Base-by-base conservation (phyloP, 2,329 filamentous ascomycete genomes). In the Didymella exigua region DNA sequence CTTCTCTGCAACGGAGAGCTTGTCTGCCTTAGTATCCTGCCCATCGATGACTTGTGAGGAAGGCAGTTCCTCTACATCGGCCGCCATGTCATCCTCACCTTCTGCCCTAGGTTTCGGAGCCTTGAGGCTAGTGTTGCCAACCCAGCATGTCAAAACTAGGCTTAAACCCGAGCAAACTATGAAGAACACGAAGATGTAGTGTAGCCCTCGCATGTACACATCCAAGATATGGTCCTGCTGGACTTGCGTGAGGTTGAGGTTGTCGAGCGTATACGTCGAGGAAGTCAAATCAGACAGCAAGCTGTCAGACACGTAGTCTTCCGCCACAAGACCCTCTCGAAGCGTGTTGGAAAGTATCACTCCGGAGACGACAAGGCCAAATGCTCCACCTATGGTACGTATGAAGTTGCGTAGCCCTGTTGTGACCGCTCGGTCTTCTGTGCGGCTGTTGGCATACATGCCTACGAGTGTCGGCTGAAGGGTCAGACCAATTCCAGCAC, bases 371-470 rank as follows among this genome's bases (percentile, higher is more conserved):
- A 84, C 84, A 0, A 88, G 76, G 0, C 85, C 85, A n/a, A 81
- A 77, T 0, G 84, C 77, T 21, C 84, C 85, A 7, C 86, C 85
- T 2, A 84, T 74, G 36, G 80, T 82, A 8, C 86, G 81, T 58
- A 86, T 78, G 66, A 88, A 88, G 62, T 88, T 88, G 2, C 86
- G 78, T 46, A 82, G 79, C 2, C 82, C 83, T 27, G 86, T 87
- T 21, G 86, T 80, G 1, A 88, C 82, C 1, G 86, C 86, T 18
- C 86, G 79, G 30, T 86, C 82, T 0, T 79, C 73, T 60, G 83
- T 84, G 2, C 77, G 75, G 19, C 58, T 60, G 30, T 69, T 63
- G 0, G 83, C 82, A 62, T 86, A 84, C 26, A 84, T 70, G 1
- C 84, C 85, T 4, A 86, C 78, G 0, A 88, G 76, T 0, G 80